Base-by-base conservation (phyloP, 306 rosid species). In the Styphnolobium japonicum region DNA sequence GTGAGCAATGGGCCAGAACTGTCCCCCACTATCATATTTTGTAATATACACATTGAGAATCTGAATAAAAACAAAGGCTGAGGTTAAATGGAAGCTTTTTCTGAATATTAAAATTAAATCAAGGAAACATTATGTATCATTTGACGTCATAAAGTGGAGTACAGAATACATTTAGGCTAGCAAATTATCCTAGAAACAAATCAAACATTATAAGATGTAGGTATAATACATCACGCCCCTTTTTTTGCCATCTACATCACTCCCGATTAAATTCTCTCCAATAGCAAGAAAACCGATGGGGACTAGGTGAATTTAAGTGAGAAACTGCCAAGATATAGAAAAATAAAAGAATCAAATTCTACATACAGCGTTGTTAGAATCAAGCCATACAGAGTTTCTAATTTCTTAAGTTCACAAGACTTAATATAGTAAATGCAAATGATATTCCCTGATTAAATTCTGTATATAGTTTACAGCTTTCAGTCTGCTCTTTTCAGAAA, bases 1-100 rank as follows among this genome's bases (percentile, higher is more conserved):
- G 90, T 93, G 97, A 70, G 87, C 92, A 57, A 93, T 81, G 21
- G 97, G 96, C 99, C 99, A 96, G 56, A 12, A 89, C 19, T 76
- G 91, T 79, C 98, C 99, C 51, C 96, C 93, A 6, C 81, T 73
- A 49, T 96, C 90, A 36, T 96, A 93, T 74, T 89, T 92, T 40
- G 90, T 66, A 66, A 87, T 37, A 45, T 96, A 96, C 39, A 96
- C 99, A 33, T 95, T 95, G 64, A 95, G 78, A 69, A 93, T 83
- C 99, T 95, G 96, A 66, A 82, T n/a, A n/a, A n/a, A n/a, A n/a
- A n/a, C n/a, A 36, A 66, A 18, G 45, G 31, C 2, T 14, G 46
- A 55, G 23, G 53, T 77, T 55, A 55, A 21, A 29, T 34, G 29
- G 5, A 73, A 36, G 78, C 29, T 39, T 46, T 77, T 58, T 61